phyloP scores from a whole-genome alignment of 225 moss, liverwort and hornwort species.

The Pleurozium schreberi region DNA sequence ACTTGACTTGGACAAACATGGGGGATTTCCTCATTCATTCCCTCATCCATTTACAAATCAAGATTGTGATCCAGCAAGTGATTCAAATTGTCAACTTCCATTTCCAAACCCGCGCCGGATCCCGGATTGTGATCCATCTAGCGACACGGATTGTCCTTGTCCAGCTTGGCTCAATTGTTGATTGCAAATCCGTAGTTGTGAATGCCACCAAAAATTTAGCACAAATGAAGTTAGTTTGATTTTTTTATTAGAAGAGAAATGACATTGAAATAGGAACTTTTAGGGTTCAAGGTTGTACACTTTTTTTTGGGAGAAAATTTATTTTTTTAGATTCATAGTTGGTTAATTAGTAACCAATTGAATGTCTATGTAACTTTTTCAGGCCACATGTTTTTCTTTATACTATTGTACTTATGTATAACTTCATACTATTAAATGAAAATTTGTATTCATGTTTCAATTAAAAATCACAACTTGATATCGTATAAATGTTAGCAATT shows the following conservation, averaged over 20 bases:
- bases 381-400: accelerated
- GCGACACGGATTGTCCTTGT: not conserved
- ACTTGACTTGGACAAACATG: not conserved
- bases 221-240: not conserved
- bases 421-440: too few species aligned
- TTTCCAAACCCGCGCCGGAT: accelerated
- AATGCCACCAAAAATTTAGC: not conserved
- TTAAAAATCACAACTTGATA: not conserved
- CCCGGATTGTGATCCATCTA: not conserved
- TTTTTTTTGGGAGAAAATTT: not conserved
- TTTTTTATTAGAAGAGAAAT: not conserved
- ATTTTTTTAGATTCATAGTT: not conserved
- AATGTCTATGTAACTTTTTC: not conserved
- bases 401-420: not conserved
- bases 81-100: not conserved
- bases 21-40: not conserved
- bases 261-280: not conserved
- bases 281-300: too few species aligned
- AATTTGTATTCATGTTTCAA: accelerated
- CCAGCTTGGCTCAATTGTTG: not conserved
- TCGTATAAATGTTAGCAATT: not conserved
- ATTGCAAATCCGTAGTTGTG: not conserved
- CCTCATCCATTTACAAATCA: not conserved
- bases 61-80: not conserved
- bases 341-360: not conserved